Percentiles rank a stretch among this genome's conserved stretches.
These are phyloP conservation scores for Suillus hirtellus DNA, from an alignment of 768 basidiomycete species.

Conservation along the genomic window DNA sequence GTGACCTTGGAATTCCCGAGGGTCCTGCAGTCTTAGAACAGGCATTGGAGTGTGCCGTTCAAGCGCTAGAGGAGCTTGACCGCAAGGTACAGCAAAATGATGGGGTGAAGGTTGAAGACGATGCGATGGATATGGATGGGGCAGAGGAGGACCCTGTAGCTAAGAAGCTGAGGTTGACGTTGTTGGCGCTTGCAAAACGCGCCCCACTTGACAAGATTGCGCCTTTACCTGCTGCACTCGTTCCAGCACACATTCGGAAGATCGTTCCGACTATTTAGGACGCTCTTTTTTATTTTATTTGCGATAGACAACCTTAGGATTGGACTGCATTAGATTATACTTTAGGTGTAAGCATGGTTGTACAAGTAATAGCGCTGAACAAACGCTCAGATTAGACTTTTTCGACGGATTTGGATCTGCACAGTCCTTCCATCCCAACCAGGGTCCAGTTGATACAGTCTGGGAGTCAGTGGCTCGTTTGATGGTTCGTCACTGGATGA, in stretches of 20 bases:
- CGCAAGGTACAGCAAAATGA: constrained; percentile 22
- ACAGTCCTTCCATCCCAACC: neutral
- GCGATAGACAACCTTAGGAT: neutral
- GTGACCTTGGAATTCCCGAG: constrained; percentile 29
- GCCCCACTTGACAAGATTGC: constrained; percentile 75
- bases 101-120: constrained; percentile 14
- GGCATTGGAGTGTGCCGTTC: constrained; percentile 60
- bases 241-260: constrained; percentile 63
- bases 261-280: constrained; percentile 53
- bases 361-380: neutral
- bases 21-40: constrained; percentile 51
- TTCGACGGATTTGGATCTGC: neutral
- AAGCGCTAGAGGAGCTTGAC: constrained; percentile 49
- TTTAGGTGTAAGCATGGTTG: neutral
- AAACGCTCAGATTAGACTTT: neutral
- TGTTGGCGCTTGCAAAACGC: constrained; percentile 75
- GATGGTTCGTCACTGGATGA: neutral
- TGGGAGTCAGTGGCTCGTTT: neutral
- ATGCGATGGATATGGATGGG: constrained; percentile 25
- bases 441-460: neutral
- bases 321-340: neutral
- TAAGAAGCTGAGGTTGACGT: constrained; percentile 65
- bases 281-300: neutral
- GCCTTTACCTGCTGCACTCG: constrained; percentile 59
- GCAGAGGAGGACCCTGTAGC: constrained; percentile 48